Evolutionary conservation across 345 rosid genomes (phyloP).

Genomic region (Firmiana major): DNA sequence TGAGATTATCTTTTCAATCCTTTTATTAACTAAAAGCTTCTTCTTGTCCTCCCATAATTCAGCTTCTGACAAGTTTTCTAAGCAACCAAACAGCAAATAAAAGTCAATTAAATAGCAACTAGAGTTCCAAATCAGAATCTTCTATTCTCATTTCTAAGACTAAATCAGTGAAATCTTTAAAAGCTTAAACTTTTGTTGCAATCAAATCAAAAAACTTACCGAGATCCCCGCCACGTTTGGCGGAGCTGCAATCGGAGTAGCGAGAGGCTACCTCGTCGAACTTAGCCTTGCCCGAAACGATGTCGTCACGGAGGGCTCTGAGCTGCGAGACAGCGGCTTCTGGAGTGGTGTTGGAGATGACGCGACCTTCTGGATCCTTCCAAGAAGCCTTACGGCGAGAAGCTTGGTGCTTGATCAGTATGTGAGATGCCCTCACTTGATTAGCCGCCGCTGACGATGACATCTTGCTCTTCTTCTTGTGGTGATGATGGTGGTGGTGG

Average conservation of each 20-base stretch:
- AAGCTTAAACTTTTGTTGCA: neutral
- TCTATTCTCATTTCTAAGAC: neutral
- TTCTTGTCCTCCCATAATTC: neutral
- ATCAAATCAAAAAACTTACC: slow-evolving; percentile 41
- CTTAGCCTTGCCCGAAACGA: slow-evolving; percentile 68
- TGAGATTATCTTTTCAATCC: neutral
- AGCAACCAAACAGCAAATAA: neutral
- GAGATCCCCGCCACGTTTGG: slow-evolving; percentile 94
- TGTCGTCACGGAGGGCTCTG: slow-evolving; percentile 65
- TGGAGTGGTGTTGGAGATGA: slow-evolving; percentile 59
- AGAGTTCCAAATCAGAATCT: neutral
- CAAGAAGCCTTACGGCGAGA: slow-evolving; percentile 91
- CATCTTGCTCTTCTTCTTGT: slow-evolving; percentile 32
- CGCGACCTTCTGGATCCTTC: slow-evolving; percentile 94
- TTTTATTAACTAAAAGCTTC: neutral
- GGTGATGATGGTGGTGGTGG: slow-evolving; percentile 17
- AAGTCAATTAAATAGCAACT: neutral
- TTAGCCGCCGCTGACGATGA: slow-evolving; percentile 37
- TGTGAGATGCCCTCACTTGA: slow-evolving; percentile 83
- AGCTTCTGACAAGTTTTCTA: neutral
- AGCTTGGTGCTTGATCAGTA: slow-evolving; percentile 88
- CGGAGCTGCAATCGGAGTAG: slow-evolving; percentile 90
- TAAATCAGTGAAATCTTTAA: neutral
- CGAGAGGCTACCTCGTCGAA: slow-evolving; percentile 78
- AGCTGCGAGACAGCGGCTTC: slow-evolving; percentile 77